Evolutionary conservation across 1,139 yeast genomes (phyloP).

Genomic region (Taiozyma sp.): DNA sequence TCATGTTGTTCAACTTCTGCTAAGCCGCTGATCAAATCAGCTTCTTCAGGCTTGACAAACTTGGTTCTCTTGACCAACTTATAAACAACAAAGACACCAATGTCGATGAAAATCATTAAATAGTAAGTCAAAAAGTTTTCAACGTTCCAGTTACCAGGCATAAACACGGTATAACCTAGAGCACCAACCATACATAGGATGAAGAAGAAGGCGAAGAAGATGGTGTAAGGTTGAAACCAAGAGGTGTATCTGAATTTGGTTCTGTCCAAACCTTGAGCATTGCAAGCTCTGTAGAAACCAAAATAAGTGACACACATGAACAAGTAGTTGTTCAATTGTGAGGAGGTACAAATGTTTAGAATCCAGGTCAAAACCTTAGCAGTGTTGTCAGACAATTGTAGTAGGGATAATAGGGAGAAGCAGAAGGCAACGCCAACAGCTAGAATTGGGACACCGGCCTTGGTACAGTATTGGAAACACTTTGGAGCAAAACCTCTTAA

Average conservation of each 20-base stretch:
- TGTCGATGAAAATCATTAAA: slow-evolving; percentile 59
- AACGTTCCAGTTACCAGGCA: slow-evolving; percentile 57
- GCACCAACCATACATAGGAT: slow-evolving; percentile 52
- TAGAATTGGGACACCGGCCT: slow-evolving; percentile 46
- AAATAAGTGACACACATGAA: slow-evolving; percentile 44
- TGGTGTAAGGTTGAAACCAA: slow-evolving; percentile 53
- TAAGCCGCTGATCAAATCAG: slow-evolving; percentile 50
- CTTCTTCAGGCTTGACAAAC: slow-evolving; percentile 42
- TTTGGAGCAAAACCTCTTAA: slow-evolving; percentile 48
- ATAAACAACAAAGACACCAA: slow-evolving; percentile 52
- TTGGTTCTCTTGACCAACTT: slow-evolving; percentile 49
- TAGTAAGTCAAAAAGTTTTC: slow-evolving; percentile 59
- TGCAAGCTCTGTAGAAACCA: slow-evolving; percentile 54
- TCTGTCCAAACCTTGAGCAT: slow-evolving; percentile 50
- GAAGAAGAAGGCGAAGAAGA: slow-evolving; percentile 44
- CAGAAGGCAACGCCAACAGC: slow-evolving; percentile 37
- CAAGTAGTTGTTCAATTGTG: slow-evolving; percentile 43
- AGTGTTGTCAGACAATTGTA: slow-evolving; percentile 27
- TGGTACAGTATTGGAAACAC: slow-evolving; percentile 35
- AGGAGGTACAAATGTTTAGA: slow-evolving; percentile 46
- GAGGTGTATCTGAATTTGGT: slow-evolving; percentile 43
- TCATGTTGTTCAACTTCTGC: slow-evolving; percentile 56
- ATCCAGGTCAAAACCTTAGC: slow-evolving; percentile 43
- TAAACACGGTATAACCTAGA: slow-evolving; percentile 61
- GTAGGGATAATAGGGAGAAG: slow-evolving; percentile 42